Evolutionary conservation across 306 rosid species (phyloP).

Genomic region (Vicia sativa): DNA sequence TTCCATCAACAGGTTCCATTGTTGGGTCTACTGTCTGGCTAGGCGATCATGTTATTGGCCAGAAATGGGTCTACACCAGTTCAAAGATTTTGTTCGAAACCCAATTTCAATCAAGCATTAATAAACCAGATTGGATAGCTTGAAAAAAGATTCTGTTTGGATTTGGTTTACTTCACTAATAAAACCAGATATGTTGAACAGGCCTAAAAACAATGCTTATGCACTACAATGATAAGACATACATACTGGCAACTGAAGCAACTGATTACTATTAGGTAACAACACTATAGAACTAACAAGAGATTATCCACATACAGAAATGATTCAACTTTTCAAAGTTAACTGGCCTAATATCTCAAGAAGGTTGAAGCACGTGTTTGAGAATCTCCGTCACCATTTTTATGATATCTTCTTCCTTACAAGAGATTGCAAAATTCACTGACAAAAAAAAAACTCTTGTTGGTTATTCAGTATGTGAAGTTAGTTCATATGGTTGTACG

Average conservation of each 20-base stretch:
- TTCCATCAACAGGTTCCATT: constrained; percentile 49
- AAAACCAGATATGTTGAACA: background rate
- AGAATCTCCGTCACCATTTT: constrained; percentile 59
- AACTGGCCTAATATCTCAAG: constrained; percentile 43
- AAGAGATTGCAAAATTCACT: constrained; percentile 68
- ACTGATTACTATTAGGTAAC: constrained; percentile 2
- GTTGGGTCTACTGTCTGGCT: constrained; percentile 49
- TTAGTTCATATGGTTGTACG: constrained; percentile 14
- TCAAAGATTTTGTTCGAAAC: constrained; percentile 10
- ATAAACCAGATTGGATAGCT: too few species aligned
- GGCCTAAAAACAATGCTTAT: constrained; percentile 11
- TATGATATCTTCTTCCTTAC: constrained; percentile 61
- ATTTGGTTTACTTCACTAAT: background rate
- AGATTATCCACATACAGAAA: constrained; percentile 23
- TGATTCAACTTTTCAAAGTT: constrained; percentile 24
- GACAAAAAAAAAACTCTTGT: constrained; percentile 40
- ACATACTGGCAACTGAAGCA: background rate
- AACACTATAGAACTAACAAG: constrained; percentile 2
- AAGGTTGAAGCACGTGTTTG: constrained; percentile 61
- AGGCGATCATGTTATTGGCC: too few species aligned
- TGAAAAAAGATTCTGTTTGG: background rate
- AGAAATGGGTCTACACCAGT: background rate
- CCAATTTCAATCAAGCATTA: background rate
- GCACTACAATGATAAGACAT: background rate
- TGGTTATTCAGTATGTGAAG: constrained; percentile 31